A percentile compares a stretch with the other conserved stretches of the same genome.
These are phyloP conservation scores for Aegle marmelos DNA, from an alignment of 345 rosid genomes.

Conservation along the genomic window DNA sequence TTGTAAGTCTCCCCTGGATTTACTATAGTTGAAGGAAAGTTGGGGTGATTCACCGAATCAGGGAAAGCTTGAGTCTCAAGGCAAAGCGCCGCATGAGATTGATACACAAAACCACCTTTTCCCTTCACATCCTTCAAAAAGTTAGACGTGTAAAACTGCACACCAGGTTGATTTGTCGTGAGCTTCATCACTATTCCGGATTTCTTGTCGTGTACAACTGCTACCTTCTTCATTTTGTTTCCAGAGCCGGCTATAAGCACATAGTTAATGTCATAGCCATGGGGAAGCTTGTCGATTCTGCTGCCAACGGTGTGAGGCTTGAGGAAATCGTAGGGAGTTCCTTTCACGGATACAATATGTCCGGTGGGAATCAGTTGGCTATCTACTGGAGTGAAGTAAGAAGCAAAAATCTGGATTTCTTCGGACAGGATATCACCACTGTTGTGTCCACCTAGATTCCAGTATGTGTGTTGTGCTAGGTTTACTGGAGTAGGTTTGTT, in stretches of 20 bases:
- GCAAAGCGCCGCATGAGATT: conserved; percentile 64
- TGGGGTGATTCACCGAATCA: conserved; percentile 65
- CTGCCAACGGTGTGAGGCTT: conserved; percentile 44
- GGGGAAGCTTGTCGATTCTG: conserved; percentile 45
- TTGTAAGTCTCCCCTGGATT: conserved; percentile 51
- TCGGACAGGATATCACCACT: conserved; percentile 68
- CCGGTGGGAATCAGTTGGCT: conserved; percentile 79
- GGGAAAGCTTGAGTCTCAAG: conserved; percentile 89
- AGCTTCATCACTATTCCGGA: conserved; percentile 76
- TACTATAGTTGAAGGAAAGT: conserved; percentile 71
- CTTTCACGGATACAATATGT: conserved; percentile 47
- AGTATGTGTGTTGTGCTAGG: conserved; percentile 79
- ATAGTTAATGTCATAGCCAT: conserved; percentile 80
- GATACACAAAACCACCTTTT: conserved; percentile 63
- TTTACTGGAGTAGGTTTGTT: conserved; percentile 79
- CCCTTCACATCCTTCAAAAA: conserved; percentile 49
- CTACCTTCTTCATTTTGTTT: conserved; percentile 44
- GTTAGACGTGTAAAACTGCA: conserved; percentile 79
- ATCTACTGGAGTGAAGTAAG: conserved; percentile 60
- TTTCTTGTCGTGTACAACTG: conserved; percentile 54
- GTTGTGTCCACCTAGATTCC: conserved; percentile 87
- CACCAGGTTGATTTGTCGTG: conserved; percentile 61
- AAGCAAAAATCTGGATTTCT: conserved; percentile 60
- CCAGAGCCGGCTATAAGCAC: conserved; percentile 40
- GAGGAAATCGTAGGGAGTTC: conserved; percentile 84